Evolutionary conservation across 208 protist genomes (phyloP), one percentile per base, ranked within the genome.

Genomic region (Acanthamoeba castellanii): DNA sequence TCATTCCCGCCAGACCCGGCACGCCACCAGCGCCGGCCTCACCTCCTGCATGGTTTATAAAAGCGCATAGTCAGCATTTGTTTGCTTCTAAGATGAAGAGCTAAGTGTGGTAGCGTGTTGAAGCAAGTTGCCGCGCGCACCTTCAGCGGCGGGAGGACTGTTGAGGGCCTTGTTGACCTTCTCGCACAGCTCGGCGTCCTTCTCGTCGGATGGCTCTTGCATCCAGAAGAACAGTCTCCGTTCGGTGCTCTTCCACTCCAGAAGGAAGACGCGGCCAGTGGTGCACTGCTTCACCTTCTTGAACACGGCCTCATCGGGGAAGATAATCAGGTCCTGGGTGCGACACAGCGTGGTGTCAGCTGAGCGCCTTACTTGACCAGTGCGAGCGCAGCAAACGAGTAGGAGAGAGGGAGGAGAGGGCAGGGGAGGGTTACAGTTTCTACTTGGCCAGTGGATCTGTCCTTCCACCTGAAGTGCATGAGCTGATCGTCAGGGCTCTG

Each of bases 171-270:
- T 66, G 94, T 95, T 95, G 88, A 92, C 70, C 88, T 95, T 95
- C 47, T 95, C 91, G 82, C 72, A 84, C 57, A 85, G 61, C 32
- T 92, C 87, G 50, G 70, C 94, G 52, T 94, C 94, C 66, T 95
- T 81, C 45, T 95, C 94, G 32, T 95, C 94, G n/a, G 85, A 82
- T 1, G 94, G 94, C 57, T 95, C 94, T 27, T 97, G 96, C 95
- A 97, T 96, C 96, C 96, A 97, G 93, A 96, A 97, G 81, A 97
- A 97, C 52, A 96, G 42, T 25, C 95, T 47, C 22, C 93, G 61
- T 2, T 66, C 82, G 84, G 96, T 82, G 52, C 18, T 37, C n/a
- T 95, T 85, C 61, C 97, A 97, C 27, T 95, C 68, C 52, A 97
- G 84, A 42, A 97, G 70, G 81, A 87, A 97, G 6, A 97, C 96